Percentiles rank a stretch among this genome's conserved stretches.
These are phyloP conservation scores for Talaromyces sp. DNA, from an alignment of 2,329 filamentous ascomycete species.

Conservation along the genomic window DNA sequence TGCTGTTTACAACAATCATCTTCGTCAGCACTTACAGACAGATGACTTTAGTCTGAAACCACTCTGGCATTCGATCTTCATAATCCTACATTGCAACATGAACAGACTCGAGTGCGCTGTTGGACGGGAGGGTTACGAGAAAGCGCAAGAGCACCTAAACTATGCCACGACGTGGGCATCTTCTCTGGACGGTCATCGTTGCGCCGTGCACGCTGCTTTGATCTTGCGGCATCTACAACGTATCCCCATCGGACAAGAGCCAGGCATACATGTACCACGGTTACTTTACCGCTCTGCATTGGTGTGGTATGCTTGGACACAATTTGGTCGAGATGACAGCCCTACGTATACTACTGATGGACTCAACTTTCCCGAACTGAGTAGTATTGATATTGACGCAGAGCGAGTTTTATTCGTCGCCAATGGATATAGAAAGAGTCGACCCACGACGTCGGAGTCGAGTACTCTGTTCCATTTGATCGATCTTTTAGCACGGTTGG, in stretches of 20 bases:
- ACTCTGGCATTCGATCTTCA: conserved; percentile 31
- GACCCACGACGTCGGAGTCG: conserved; percentile 6
- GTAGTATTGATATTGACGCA: background rate
- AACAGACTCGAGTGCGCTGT: conserved; percentile 28
- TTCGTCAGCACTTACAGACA: conserved; percentile 20
- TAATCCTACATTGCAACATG: conserved; percentile 28
- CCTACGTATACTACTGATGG: background rate
- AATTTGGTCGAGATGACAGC: conserved; percentile 8
- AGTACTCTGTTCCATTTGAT: conserved; percentile 10
- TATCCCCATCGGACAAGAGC: conserved; percentile 23
- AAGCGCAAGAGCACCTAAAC: conserved; percentile 19
- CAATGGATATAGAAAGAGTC: conserved; percentile 11
- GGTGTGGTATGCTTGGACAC: conserved; percentile 25
- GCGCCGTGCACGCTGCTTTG: conserved; percentile 24
- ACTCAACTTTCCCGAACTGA: conserved; percentile 1
- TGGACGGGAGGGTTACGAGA: conserved; percentile 26
- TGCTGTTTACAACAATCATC: conserved; percentile 6
- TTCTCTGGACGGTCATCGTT: conserved; percentile 24
- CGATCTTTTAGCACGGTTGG: conserved; percentile 5
- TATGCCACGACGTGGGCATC: conserved; percentile 24
- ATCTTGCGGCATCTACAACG: conserved; percentile 24
- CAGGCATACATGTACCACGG: conserved; percentile 27
- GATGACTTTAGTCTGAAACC: conserved; percentile 27
- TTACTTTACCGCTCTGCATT: conserved; percentile 24
- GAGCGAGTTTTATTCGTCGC: conserved; percentile 7